Evolutionary conservation across 495 filamentous ascomycete genomes (phyloP).

Genomic region (Talaromyces ruber): DNA sequence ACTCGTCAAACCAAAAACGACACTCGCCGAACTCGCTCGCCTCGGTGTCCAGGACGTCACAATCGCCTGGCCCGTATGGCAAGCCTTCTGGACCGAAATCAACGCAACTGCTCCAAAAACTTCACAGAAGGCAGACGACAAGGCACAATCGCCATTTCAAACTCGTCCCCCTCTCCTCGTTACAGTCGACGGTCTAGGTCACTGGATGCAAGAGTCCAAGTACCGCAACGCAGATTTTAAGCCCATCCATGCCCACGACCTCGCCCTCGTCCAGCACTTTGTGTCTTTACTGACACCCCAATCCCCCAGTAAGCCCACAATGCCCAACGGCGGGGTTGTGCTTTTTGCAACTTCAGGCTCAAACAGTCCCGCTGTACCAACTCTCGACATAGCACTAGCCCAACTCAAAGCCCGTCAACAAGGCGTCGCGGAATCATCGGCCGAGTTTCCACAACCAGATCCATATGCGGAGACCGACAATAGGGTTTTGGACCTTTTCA

Average conservation of each 20-base stretch:
- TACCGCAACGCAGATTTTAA: constrained; percentile 63
- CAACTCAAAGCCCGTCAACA: constrained; percentile 36
- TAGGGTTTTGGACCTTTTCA: constrained; percentile 48
- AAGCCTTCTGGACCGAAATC: constrained; percentile 73
- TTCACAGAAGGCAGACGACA: background rate
- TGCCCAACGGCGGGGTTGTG: constrained; percentile 73
- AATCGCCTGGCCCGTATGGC: constrained; percentile 72
- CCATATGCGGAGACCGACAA: constrained; percentile 61
- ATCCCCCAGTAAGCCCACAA: constrained; percentile 14
- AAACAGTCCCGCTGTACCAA: constrained; percentile 52
- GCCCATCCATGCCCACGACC: constrained; percentile 78
- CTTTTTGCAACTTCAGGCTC: constrained; percentile 62
- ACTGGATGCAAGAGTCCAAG: constrained; percentile 67
- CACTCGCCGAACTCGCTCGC: constrained; percentile 58
- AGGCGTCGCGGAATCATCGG: constrained; percentile 21
- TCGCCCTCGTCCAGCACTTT: constrained; percentile 70
- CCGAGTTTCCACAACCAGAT: constrained; percentile 45
- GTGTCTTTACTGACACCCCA: constrained; percentile 47
- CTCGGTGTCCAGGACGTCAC: constrained; percentile 67
- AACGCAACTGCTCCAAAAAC: constrained; percentile 44
- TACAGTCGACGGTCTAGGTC: constrained; percentile 64
- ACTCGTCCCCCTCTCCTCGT: constrained; percentile 72
- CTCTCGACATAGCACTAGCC: constrained; percentile 56
- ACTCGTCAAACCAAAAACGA: constrained; percentile 46
- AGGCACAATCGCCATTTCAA: constrained; percentile 23